Percentiles rank a stretch among this genome's conserved stretches.
Evolutionary conservation across 345 rosid genomes (phyloP).

Genomic region (Salix arbutifolia): DNA sequence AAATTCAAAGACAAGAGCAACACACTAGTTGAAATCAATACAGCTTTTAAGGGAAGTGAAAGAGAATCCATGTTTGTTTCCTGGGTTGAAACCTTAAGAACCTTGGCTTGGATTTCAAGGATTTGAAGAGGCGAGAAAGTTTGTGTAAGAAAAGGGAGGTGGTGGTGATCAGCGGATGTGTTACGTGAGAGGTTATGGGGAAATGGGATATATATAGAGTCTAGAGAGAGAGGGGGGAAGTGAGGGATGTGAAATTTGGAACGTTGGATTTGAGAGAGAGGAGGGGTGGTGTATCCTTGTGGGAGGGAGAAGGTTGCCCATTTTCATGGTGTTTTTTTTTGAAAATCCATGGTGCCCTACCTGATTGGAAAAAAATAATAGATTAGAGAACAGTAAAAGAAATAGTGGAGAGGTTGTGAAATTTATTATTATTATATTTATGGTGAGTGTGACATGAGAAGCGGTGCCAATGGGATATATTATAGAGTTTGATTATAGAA

Average conservation of each 20-base stretch:
- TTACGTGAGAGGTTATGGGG: not conserved
- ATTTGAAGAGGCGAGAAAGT: not conserved
- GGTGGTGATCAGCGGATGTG: not conserved
- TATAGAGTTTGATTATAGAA: not conserved
- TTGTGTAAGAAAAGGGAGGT: not conserved
- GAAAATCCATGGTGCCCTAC: conserved; percentile 15
- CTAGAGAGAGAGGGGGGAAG: conserved; percentile 8
- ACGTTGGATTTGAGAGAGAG: conserved; percentile 5
- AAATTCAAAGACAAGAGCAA: conserved; percentile 30
- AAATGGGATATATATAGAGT: conserved; percentile 12
- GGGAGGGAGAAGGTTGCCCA: not conserved
- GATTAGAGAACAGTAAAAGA: not conserved
- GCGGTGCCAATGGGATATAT: not conserved
- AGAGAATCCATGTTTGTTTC: not conserved
- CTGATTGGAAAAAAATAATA: not conserved
- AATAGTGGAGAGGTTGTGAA: not conserved
- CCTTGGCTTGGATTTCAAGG: not conserved
- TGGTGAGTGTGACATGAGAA: not conserved
- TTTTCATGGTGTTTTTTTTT: not conserved
- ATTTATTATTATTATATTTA: not conserved
- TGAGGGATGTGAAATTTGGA: not conserved
- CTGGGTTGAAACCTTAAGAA: too few relatives aligned
- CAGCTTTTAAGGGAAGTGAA: conserved; percentile 24
- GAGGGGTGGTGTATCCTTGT: not conserved
- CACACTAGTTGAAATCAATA: conserved; percentile 39